Evolutionary conservation across 257 asterid species (phyloP), one percentile per base, ranked within the genome.

Genomic region (Capsicum pubescens): DNA sequence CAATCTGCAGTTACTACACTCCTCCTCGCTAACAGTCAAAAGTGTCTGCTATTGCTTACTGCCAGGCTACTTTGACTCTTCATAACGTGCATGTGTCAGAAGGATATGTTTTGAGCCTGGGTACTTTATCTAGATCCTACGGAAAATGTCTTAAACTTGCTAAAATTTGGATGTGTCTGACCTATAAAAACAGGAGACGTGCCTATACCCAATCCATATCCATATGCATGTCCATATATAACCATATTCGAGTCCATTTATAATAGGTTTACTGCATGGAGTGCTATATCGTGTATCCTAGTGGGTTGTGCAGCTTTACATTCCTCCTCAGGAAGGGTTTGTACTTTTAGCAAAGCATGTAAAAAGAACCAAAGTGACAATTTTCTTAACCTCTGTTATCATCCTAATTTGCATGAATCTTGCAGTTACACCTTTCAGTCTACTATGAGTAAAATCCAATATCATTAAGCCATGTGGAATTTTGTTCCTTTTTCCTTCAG

Each of bases 291-390:
- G 7, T 74, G 5, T 74, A 74, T 74, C 42, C 81, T 74, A 50
- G 81, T 76, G 61, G 26, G 60, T 76, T 76, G 48, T 52, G 46
- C 63, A 76, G 48, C 21, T 76, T 76, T 76, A 8, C 81, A 52
- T 76, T 46, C 60, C 63, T 76, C 21, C 63, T 76, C 63, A 21
- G 21, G 61, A 52, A 74, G 81, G 61, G 44, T 12, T 69, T 19
- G 21, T 74, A 19, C 21, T 48, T 74, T 74, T 74, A 74, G 80
- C 16, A 50, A 74, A 72, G 19, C 80, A 74, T 48, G 80, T 48
- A 50, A 74, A 50, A 50, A 50, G 60, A 19, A 74, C 13, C 44
- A 74, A 11, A 12, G 4, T 74, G 61, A 50, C 60, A 19, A 50
- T 48, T 3, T 50, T 50, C 5, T 1, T 44, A 74, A 74, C 21